Evolutionary conservation across 306 rosid genomes (phyloP).

Genomic region (Prunus armeniaca): DNA sequence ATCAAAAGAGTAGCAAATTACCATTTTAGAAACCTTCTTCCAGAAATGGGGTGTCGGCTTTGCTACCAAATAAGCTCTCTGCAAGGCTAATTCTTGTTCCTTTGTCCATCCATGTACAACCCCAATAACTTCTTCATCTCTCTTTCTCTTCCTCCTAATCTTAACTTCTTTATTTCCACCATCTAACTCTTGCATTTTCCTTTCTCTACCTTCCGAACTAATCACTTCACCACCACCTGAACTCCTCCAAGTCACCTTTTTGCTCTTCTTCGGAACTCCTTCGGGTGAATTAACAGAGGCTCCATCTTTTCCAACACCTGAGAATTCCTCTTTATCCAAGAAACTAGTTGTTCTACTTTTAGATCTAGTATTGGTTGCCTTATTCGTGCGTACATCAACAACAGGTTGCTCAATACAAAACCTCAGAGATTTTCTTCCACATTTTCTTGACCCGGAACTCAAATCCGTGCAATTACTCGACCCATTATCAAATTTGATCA

Average conservation of each 20-base stretch:
- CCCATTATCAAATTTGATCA: conserved; percentile 1
- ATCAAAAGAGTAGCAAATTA: conserved; percentile 26
- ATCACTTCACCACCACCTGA: conserved; percentile 4
- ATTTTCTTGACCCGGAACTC: conserved; percentile 18
- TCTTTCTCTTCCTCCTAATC: conserved; percentile 49
- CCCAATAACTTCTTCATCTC: conserved; percentile 25
- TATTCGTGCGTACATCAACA: neutral
- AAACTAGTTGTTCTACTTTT: neutral
- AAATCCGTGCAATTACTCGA: neutral
- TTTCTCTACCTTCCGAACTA: conserved; percentile 13
- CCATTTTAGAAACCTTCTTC: conserved; percentile 85
- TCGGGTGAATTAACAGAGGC: conserved; percentile 1
- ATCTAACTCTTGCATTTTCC: conserved; percentile 3
- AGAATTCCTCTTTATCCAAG: conserved; percentile 1
- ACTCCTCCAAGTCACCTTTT: conserved; percentile 3
- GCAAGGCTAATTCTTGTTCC: conserved; percentile 71
- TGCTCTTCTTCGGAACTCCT: neutral
- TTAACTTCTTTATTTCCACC: conserved; percentile 7
- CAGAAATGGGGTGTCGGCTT: conserved; percentile 87
- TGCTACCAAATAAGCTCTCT: conserved; percentile 56
- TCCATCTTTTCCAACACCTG: conserved; percentile 11
- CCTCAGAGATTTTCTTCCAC: conserved; percentile 26
- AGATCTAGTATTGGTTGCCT: neutral
- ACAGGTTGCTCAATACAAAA: neutral
- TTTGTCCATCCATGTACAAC: conserved; percentile 58